A percentile compares a stretch with the other conserved stretches of the same genome.
phyloP scores from a whole-genome alignment of 495 filamentous ascomycete species.

The Podospora didyma region DNA sequence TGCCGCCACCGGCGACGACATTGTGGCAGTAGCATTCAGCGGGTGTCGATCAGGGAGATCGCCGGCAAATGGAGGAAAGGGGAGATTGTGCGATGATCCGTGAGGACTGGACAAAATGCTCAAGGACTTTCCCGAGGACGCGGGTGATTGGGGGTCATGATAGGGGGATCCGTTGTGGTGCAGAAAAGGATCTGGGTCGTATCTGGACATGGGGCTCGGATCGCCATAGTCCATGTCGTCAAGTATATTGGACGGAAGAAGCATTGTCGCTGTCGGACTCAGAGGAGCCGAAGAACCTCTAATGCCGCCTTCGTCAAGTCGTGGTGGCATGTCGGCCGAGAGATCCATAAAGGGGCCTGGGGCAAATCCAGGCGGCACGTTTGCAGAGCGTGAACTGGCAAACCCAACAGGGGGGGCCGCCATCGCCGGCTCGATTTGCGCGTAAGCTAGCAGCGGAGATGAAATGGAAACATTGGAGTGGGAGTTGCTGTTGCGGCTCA shows the following conservation, averaged over 20 bases:
- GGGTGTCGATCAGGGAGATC: conserved; percentile 37
- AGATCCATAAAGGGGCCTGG: conserved; percentile 50
- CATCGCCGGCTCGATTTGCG: conserved; percentile 34
- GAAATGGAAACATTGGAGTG: conserved; percentile 43
- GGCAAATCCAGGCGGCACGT: conserved; percentile 45
- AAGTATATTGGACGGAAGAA: conserved; percentile 78
- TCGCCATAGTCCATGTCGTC: conserved; percentile 66
- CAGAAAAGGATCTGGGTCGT: conserved; percentile 27
- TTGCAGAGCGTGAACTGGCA: conserved; percentile 33
- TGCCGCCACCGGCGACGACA: conserved; percentile 14
- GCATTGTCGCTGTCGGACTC: conserved; percentile 73
- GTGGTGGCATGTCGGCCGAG: conserved; percentile 30
- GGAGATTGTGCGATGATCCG: conserved; percentile 55
- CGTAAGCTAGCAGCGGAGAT: conserved; percentile 35
- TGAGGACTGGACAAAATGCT: conserved; percentile 67
- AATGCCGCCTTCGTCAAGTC: conserved; percentile 40
- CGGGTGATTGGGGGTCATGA: conserved; percentile 62
- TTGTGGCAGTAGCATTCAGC: conserved; percentile 19
- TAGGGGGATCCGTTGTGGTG: conserved; percentile 40
- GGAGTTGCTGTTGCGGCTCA: conserved; percentile 55
- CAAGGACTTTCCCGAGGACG: conserved; percentile 60
- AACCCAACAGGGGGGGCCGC: conserved; percentile 28
- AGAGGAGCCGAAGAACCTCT: conserved; percentile 59
- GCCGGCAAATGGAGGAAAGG: conserved; percentile 40
- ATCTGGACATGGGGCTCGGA: conserved; percentile 43